A percentile compares a stretch with the other conserved stretches of the same genome.
Evolutionary conservation across 371 early-diverging fungal genomes (phyloP).

Genomic region (Mucor saturninus): DNA sequence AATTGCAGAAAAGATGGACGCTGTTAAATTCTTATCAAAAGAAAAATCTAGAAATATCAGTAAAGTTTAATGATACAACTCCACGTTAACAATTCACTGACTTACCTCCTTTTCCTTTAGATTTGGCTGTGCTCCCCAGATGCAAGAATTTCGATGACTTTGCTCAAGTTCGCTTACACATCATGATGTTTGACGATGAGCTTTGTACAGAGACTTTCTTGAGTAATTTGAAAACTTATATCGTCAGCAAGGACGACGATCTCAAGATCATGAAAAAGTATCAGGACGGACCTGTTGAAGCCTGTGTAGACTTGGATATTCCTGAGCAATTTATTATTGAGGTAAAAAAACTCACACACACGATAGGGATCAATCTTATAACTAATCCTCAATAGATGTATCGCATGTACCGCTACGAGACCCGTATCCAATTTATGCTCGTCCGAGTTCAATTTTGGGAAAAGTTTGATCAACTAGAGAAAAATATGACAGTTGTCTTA

Average conservation of each 20-base stretch:
- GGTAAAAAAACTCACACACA: slow-evolving; percentile 8
- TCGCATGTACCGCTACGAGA: slow-evolving; percentile 52
- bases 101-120: slow-evolving; percentile 13
- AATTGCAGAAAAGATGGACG: slow-evolving; percentile 44
- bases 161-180: slow-evolving; percentile 42
- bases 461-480: slow-evolving; percentile 41
- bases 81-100: no score
- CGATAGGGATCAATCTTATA: background rate
- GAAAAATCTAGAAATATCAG: slow-evolving; percentile 49
- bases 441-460: slow-evolving; percentile 58
- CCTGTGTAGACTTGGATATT: slow-evolving; percentile 51
- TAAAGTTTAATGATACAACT: slow-evolving; percentile 14
- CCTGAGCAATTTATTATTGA: slow-evolving; percentile 62
- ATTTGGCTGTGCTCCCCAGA: slow-evolving; percentile 47
- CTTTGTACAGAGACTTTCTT: slow-evolving; percentile 55
- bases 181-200: slow-evolving; percentile 44
- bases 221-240: slow-evolving; percentile 44
- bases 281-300: slow-evolving; percentile 37
- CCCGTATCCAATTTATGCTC: slow-evolving; percentile 53
- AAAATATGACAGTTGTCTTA: slow-evolving; percentile 51
- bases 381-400: slow-evolving; percentile 42
- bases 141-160: slow-evolving; percentile 32
- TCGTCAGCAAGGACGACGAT: slow-evolving; percentile 55
- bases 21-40: slow-evolving; percentile 43
- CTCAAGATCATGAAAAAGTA: slow-evolving; percentile 52